Base-by-base conservation (phyloP, 108 stramenopile genomes). In the Epipyxis sp. region DNA sequence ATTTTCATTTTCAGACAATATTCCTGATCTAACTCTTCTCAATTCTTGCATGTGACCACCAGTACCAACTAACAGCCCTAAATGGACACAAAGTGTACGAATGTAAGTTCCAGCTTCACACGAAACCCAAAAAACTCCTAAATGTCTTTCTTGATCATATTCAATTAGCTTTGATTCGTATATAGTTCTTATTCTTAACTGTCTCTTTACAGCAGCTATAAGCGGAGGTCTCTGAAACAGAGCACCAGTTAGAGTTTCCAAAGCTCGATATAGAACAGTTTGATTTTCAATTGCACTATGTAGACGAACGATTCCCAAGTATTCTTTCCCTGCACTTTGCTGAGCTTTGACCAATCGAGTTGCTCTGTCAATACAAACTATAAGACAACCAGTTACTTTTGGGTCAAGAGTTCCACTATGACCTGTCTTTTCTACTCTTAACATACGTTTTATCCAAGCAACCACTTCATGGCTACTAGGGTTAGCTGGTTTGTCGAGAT, bases 11-110 rank as follows among this genome's bases (percentile, higher is more conserved):
- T 98, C 97, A 39, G 85, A 82, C 80, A 90, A 40, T 1, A 95
- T 94, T 44, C 99, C 99, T 27, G 92, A 93, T 71, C 97, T 86
- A 6, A 96, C 95, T 42, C 99, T 91, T 20, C 99, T 88, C 39
- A 99, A 87, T 84, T 99, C 99, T 84, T 98, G 95, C 99, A 99
- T 99, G 88, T 99, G 99, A 44, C 96, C 99, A n/a, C 99, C 99
- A 1, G 89, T 91, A 34, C 96, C 96, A 25, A 92, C 91, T 69
- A 99, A 76, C 59, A 98, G 80, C 32, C 99, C 99, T 59, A 98
- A 81, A 85, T 99, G 99, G 1, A 99, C 97, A 83, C 99, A 99
- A 43, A 99, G 90, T 1, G 99, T 99, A 25, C 99, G 91, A 34
- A 99, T 91, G 84, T 99, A 99, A 34, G 99, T 99, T 62, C 99